Evolutionary conservation across 768 basidiomycete species (phyloP).

Genomic region (Tricholoma flavovirens): DNA sequence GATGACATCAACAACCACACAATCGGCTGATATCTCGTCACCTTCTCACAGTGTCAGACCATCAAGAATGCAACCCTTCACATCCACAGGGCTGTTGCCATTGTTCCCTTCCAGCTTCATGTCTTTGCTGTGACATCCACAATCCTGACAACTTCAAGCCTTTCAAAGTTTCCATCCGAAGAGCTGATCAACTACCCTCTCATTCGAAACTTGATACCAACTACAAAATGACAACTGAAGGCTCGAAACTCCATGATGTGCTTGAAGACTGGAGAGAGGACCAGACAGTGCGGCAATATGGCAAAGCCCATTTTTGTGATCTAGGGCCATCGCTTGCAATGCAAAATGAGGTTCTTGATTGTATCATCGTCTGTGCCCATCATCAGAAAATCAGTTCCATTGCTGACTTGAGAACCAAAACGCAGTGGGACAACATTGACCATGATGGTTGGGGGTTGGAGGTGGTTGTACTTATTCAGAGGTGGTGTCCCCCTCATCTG

Average conservation of each 20-base stretch:
- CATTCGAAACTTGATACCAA: not conserved
- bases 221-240: not conserved
- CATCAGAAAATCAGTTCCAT: not conserved
- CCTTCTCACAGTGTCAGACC: not conserved
- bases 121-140: not conserved
- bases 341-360: not conserved
- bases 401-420: not conserved
- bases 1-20: not conserved
- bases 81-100: not conserved
- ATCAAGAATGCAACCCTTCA: not conserved
- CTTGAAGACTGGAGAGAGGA: not conserved
- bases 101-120: not conserved
- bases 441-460: not conserved
- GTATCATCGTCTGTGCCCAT: not conserved
- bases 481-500: not conserved
- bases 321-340: not conserved
- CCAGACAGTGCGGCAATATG: not conserved
- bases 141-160: not conserved
- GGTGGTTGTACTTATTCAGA: not conserved
- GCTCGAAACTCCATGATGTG: not conserved
- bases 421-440: constrained; percentile 2
- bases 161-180: not conserved
- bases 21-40: not conserved
- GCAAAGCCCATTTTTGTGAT: not conserved
- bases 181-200: not conserved